Evolutionary conservation across 169 alveolate species (phyloP).

Genomic region (Plasmodium blacklocki): DNA sequence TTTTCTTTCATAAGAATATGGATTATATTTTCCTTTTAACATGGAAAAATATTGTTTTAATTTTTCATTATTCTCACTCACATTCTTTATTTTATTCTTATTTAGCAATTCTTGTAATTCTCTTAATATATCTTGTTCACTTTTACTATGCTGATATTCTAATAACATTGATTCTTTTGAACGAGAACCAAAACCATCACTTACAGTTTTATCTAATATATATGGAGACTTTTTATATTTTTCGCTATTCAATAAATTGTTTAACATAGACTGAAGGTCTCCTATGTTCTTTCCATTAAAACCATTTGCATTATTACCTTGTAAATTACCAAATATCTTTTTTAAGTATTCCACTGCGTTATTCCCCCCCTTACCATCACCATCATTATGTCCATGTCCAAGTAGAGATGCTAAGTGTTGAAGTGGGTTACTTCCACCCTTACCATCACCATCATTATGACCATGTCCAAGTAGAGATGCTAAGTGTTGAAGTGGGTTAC

Average conservation of each 20-base stretch:
- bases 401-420: too few species aligned
- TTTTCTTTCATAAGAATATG: conserved; percentile 62
- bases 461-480: neutral
- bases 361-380: too few species aligned
- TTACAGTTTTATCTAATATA: conserved; percentile 50
- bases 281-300: conserved; percentile 15
- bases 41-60: conserved; percentile 9
- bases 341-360: conserved; percentile 4
- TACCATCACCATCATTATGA: conserved; percentile 1
- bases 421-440: too few species aligned
- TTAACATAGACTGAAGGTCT: conserved; percentile 28
- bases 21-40: conserved; percentile 40
- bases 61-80: conserved; percentile 37
- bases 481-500: neutral
- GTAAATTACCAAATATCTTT: conserved; percentile 7
- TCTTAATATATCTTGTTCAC: conserved; percentile 13
- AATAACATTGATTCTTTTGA: conserved; percentile 21
- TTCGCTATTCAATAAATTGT: conserved; percentile 21
- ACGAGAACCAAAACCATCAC: neutral
- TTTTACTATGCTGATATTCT: conserved; percentile 12
- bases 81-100: conserved; percentile 26
- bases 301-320: conserved; percentile 4
- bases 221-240: conserved; percentile 20
- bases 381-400: too few species aligned
- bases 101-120: conserved; percentile 46